phyloP scores from a whole-genome alignment of 2,329 filamentous ascomycete species.

The Botrytis porri region DNA sequence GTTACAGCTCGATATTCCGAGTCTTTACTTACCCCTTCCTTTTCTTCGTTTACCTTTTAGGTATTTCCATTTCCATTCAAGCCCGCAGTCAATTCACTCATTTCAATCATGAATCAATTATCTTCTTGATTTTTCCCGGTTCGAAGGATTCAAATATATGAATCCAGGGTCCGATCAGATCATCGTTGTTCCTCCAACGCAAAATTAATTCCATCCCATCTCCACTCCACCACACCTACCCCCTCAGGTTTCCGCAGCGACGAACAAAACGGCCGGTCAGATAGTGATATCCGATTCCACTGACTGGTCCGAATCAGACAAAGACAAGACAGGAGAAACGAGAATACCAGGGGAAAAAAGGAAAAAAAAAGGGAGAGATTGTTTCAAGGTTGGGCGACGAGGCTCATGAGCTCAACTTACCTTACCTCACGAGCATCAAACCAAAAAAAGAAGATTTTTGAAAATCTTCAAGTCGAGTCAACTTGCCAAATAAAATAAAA shows the following conservation, averaged over 20 bases:
- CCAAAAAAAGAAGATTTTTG: not conserved
- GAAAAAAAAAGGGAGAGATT: not conserved
- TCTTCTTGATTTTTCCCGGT: not conserved
- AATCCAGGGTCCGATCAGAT: not conserved
- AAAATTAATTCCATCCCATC: slow-evolving; percentile 1
- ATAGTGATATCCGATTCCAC: not conserved
- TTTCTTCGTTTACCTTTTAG: not conserved
- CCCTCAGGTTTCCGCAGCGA: slow-evolving; percentile 12
- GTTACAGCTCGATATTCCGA: not conserved
- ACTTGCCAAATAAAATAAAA: not conserved
- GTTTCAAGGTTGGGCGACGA: not conserved
- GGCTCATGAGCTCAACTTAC: not conserved
- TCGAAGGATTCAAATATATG: not conserved
- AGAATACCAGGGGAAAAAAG: not conserved
- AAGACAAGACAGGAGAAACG: not conserved
- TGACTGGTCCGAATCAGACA: not conserved
- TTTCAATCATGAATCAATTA: not conserved
- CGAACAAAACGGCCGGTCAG: slow-evolving; percentile 1
- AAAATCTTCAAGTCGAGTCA: not conserved
- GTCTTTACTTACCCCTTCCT: not conserved
- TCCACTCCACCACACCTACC: not conserved
- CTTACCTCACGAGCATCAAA: not conserved
- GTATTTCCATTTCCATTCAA: not conserved
- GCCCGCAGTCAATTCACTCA: not conserved
- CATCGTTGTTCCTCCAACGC: slow-evolving; percentile 12